Evolutionary conservation across 208 protist species (phyloP).

Genomic region (Acanthamoeba pearcei): DNA sequence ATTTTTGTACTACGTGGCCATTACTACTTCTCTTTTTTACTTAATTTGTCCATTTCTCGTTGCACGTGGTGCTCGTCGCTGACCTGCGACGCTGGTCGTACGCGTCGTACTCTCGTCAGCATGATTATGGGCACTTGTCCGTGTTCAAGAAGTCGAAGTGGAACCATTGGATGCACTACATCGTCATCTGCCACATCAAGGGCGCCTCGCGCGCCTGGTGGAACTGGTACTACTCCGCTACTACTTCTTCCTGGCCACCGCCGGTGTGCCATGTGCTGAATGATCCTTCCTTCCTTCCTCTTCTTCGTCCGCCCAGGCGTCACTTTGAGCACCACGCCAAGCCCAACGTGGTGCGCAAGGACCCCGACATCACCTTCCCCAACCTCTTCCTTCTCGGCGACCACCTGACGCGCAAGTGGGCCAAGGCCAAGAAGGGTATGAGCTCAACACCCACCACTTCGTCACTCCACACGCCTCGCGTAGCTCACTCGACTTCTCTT

Average conservation of each 20-base stretch:
- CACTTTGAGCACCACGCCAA: conserved; percentile 93
- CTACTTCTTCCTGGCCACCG: background rate
- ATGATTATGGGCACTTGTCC: background rate
- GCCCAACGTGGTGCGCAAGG: conserved; percentile 89
- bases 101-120: background rate
- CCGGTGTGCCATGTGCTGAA: conserved; percentile 75
- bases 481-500: background rate
- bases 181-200: background rate
- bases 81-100: background rate
- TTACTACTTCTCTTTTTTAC: too few relatives aligned
- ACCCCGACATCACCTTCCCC: conserved; percentile 92
- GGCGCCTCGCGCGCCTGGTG: background rate
- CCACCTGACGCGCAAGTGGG: background rate
- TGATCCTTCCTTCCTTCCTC: background rate
- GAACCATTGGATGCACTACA: conserved; percentile 13
- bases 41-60: too few relatives aligned
- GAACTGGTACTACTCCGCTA: background rate
- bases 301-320: conserved; percentile 87
- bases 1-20: background rate
- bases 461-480: background rate
- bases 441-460: background rate
- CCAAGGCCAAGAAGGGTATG: conserved; percentile 2
- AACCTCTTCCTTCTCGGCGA: conserved; percentile 88
- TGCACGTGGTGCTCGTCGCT: too few relatives aligned
- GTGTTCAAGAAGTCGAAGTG: background rate